phyloP scores from a whole-genome alignment of 2,329 filamentous ascomycete genomes.

The Fusarium beomiforme region DNA sequence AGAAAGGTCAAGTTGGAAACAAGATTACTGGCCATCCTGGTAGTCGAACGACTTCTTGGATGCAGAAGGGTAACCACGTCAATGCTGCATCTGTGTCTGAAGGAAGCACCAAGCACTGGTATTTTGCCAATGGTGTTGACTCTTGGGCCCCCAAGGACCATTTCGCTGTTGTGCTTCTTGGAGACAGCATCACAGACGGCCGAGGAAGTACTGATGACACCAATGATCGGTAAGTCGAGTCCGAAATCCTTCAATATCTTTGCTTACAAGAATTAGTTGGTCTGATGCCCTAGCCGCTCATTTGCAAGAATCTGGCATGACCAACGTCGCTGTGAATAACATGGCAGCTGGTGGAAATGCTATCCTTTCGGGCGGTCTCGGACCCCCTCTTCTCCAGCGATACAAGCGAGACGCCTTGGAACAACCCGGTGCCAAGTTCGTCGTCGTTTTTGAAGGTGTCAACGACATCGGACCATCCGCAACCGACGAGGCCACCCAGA shows the following conservation, averaged over 20 bases:
- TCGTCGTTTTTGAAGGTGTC: constrained; percentile 17
- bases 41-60: constrained; percentile 31
- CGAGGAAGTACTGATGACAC: constrained; percentile 28
- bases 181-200: constrained; percentile 31
- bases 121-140: constrained; percentile 24
- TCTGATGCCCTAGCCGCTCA: constrained; percentile 20
- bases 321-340: constrained; percentile 29
- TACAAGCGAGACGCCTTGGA: constrained; percentile 25
- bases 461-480: constrained; percentile 22
- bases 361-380: constrained; percentile 22
- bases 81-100: constrained; percentile 21
- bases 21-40: constrained; percentile 30
- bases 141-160: constrained; percentile 15
- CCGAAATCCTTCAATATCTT: accelerated
- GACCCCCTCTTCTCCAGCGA: constrained; percentile 19
- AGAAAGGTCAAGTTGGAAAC: constrained; percentile 16
- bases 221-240: constrained; percentile 8
- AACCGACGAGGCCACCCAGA: constrained; percentile 9
- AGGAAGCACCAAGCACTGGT: constrained; percentile 28
- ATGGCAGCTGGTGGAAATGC: constrained; percentile 30
- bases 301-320: constrained; percentile 5
- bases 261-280: constrained; percentile 3
- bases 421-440: constrained; percentile 14
- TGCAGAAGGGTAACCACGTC: constrained; percentile 20
- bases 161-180: constrained; percentile 23